Conservation (phyloP, 192 early-diverging fungal species). For the Coemansia sp. region DNA sequence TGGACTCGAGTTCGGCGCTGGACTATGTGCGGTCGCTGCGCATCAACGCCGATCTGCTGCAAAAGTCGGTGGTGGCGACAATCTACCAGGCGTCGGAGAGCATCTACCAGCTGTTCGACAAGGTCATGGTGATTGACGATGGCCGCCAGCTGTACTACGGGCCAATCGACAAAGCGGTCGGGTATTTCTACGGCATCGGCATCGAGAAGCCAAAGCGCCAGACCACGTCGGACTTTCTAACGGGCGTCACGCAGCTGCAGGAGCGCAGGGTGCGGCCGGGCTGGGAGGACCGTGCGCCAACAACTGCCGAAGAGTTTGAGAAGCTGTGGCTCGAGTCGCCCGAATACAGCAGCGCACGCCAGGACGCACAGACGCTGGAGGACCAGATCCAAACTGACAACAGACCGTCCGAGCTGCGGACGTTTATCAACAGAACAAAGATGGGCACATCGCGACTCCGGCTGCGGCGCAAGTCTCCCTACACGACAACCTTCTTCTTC, state of each 20-base stretch:
- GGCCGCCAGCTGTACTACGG: slow-evolving; percentile 73
- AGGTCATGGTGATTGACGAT: slow-evolving; percentile 66
- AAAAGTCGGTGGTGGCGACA: slow-evolving; percentile 62
- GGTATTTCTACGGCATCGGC: slow-evolving; percentile 66
- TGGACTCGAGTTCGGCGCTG: slow-evolving; percentile 60
- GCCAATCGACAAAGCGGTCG: slow-evolving; percentile 58
- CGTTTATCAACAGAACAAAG: slow-evolving; percentile 60
- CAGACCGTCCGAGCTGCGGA: slow-evolving; percentile 32
- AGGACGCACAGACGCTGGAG: slow-evolving; percentile 51
- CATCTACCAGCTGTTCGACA: slow-evolving; percentile 74
- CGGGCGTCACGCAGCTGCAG: slow-evolving; percentile 65
- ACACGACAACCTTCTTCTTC: slow-evolving; percentile 64
- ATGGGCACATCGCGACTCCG: slow-evolving; percentile 54
- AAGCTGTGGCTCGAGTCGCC: slow-evolving; percentile 56
- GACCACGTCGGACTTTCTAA: slow-evolving; percentile 72
- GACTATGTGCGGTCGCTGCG: slow-evolving; percentile 75
- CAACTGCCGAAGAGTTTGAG: slow-evolving; percentile 66
- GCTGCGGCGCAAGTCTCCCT: slow-evolving; percentile 59
- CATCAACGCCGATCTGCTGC: slow-evolving; percentile 66
- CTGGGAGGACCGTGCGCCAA: slow-evolving; percentile 60
- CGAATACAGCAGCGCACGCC: slow-evolving; percentile 33
- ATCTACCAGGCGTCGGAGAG: slow-evolving; percentile 76
- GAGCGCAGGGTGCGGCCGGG: slow-evolving; percentile 60
- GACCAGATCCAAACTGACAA: slow-evolving; percentile 25
- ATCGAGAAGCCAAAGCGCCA: slow-evolving; percentile 64